A percentile compares a stretch with the other conserved stretches of the same genome.
phyloP scores from a whole-genome alignment of 73 alveolate genomes.

The Effrenium voratum region DNA sequence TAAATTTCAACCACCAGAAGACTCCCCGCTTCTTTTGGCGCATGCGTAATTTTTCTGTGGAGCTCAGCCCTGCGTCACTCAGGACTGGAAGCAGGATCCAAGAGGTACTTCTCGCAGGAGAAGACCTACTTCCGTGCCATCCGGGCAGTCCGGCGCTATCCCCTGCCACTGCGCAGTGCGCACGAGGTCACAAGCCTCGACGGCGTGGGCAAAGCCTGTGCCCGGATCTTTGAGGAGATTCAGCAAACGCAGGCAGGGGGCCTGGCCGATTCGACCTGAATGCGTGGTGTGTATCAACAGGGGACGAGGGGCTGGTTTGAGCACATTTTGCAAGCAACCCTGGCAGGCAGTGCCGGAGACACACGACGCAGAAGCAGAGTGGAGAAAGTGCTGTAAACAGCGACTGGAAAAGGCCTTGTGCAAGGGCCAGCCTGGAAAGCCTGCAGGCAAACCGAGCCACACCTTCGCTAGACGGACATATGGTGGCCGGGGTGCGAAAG shows the following conservation, averaged over 20 bases:
- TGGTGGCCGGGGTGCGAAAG: neutral
- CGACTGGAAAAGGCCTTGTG: neutral
- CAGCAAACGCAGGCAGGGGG: neutral
- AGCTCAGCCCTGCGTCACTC: too few species aligned
- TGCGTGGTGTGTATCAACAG: too few species aligned
- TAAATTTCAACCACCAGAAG: too few species aligned
- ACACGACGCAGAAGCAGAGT: neutral
- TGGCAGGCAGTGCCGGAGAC: neutral
- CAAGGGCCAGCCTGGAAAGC: too few species aligned
- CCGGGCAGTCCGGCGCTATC: slow-evolving; percentile 40
- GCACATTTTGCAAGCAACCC: too few species aligned
- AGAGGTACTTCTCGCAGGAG: slow-evolving; percentile 35
- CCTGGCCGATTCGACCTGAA: too few species aligned
- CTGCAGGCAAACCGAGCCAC: too few species aligned
- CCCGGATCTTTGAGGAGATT: slow-evolving; percentile 30
- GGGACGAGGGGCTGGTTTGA: too few species aligned
- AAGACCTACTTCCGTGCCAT: neutral
- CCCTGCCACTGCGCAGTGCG: slow-evolving; percentile 14
- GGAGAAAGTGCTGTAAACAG: neutral
- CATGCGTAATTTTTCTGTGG: neutral
- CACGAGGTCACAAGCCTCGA: slow-evolving; percentile 22
- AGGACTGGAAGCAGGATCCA: slow-evolving; percentile 22
- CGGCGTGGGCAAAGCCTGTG: slow-evolving; percentile 63
- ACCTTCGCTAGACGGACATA: too few species aligned
- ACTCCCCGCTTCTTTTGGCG: too few species aligned